Evolutionary conservation across 345 rosid genomes (phyloP).

Genomic region (Salix udensis): DNA sequence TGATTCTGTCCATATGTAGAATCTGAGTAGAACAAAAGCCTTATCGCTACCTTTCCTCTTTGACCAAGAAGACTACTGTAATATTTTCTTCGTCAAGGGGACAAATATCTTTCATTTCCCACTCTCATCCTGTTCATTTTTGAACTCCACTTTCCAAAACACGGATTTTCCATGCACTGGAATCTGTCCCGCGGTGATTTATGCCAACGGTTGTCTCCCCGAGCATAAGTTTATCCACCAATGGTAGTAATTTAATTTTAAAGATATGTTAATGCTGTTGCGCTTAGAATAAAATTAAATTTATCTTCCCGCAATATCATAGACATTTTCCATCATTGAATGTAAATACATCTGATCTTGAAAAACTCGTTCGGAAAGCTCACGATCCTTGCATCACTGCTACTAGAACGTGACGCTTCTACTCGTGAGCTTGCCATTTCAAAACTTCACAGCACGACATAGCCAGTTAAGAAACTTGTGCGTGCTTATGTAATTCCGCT

Average conservation of each 20-base stretch:
- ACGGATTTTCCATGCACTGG: neutral
- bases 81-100: neutral
- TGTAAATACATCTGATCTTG: neutral
- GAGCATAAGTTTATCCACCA: too few relatives aligned
- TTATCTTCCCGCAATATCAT: neutral
- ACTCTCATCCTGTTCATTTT: slow-evolving; percentile 5
- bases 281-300: neutral
- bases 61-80: neutral
- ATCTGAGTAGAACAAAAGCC: neutral
- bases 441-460: neutral
- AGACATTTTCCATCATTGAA: neutral
- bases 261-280: neutral
- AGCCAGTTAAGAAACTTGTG: neutral
- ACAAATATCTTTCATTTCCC: neutral
- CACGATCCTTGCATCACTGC: neutral
- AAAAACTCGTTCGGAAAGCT: neutral
- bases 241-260: too few relatives aligned
- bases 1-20: too few relatives aligned
- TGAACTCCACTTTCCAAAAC: neutral
- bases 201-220: neutral
- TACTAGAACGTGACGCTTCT: neutral
- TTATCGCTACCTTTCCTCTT: neutral
- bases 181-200: neutral
- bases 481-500: too few relatives aligned
- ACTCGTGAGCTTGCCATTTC: slow-evolving; percentile 30